Percentiles rank a stretch among this genome's conserved stretches.
Evolutionary conservation across 352 stramenopile genomes (phyloP).

Genomic region (Globisporangium abappressorium): DNA sequence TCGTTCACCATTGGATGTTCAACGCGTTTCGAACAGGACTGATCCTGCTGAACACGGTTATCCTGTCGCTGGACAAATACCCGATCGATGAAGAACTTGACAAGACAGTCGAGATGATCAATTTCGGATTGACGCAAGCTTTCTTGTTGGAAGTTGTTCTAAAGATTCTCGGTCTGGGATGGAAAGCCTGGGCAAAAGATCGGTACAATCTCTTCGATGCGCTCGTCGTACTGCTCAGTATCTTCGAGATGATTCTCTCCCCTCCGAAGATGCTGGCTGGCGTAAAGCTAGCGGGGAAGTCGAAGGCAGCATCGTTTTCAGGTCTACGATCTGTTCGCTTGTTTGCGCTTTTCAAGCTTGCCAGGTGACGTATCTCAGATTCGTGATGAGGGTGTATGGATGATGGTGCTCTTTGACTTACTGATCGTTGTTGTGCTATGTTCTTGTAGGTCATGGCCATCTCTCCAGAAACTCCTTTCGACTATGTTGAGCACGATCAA

Average conservation of each 20-base stretch:
- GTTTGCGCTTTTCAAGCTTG: constrained; percentile 91
- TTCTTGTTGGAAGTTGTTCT: constrained; percentile 57
- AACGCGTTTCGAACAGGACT: constrained; percentile 43
- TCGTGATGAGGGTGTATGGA: neutral
- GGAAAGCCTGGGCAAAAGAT: constrained; percentile 43
- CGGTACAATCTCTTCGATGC: constrained; percentile 84
- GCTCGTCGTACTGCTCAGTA: constrained; percentile 43
- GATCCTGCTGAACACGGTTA: constrained; percentile 85
- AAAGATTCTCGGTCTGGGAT: constrained; percentile 75
- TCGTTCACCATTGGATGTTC: constrained; percentile 60
- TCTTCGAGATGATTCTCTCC: constrained; percentile 41
- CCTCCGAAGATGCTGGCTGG: constrained; percentile 34
- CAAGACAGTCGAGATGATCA: constrained; percentile 51
- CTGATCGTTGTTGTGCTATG: constrained; percentile 15
- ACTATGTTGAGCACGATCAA: constrained; percentile 88
- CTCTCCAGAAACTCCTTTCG: constrained; percentile 87
- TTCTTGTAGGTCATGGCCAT: constrained; percentile 77
- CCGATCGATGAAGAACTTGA: constrained; percentile 40
- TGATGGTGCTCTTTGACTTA: neutral
- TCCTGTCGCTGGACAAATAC: constrained; percentile 82
- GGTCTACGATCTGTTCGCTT: constrained; percentile 85
- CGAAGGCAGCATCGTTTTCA: constrained; percentile 47
- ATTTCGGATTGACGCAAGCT: constrained; percentile 50
- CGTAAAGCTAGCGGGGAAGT: constrained; percentile 7
- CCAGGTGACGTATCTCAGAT: constrained; percentile 25